Evolutionary conservation across 2,329 filamentous ascomycete genomes (phyloP).

Genomic region (Sporothrix dimorphospora): DNA sequence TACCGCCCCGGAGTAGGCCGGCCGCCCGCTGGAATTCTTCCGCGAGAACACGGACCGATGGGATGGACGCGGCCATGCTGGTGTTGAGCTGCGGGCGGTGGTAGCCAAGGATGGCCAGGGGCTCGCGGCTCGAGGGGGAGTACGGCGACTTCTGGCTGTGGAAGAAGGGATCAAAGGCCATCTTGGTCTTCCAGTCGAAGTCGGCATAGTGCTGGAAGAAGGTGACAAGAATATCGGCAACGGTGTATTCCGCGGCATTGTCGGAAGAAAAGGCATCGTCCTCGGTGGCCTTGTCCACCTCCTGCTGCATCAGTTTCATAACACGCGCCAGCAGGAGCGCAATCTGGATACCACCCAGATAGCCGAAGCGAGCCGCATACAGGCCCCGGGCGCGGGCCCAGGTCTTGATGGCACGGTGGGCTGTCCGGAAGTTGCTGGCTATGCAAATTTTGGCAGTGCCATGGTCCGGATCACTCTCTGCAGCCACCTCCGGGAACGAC

Average conservation of each 20-base stretch:
- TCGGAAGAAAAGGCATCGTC: neutral
- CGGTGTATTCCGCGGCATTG: conserved; percentile 35
- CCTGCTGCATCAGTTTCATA: conserved; percentile 54
- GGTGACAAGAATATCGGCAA: conserved; percentile 56
- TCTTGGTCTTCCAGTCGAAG: conserved; percentile 60
- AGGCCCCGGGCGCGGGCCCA: conserved; percentile 66
- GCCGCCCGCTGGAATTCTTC: conserved; percentile 56
- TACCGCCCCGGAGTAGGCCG: conserved; percentile 43
- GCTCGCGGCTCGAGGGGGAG: conserved; percentile 59
- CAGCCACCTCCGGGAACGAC: conserved; percentile 60
- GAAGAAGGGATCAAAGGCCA: conserved; percentile 64
- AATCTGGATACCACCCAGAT: conserved; percentile 67
- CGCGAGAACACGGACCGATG: conserved; percentile 56
- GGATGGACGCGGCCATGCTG: conserved; percentile 55
- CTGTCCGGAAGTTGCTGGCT: conserved; percentile 56
- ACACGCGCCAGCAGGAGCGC: conserved; percentile 63
- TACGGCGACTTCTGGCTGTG: conserved; percentile 53
- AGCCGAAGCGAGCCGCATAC: conserved; percentile 67
- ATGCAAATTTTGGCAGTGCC: conserved; percentile 37
- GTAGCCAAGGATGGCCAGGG: conserved; percentile 66
- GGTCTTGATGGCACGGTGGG: conserved; percentile 62
- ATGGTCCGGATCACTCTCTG: too few relatives aligned
- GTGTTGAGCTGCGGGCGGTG: conserved; percentile 65
- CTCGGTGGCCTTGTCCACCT: neutral
- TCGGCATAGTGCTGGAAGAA: conserved; percentile 67